Base-by-base conservation (phyloP, 257 asterid species). In the Scutellaria galericulata region DNA sequence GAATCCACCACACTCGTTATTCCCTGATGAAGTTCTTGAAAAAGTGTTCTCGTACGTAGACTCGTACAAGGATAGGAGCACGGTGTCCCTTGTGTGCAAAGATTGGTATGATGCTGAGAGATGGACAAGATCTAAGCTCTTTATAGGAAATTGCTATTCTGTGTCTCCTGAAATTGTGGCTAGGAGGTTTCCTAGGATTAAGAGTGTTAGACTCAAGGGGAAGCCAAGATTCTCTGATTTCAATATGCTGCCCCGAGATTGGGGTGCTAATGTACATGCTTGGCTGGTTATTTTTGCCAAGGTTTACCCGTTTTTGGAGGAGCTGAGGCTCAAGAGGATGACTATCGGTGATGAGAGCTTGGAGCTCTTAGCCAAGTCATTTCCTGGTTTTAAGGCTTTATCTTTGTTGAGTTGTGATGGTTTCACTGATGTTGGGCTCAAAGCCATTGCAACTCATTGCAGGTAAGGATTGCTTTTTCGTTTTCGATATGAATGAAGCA, bases 61-160 rank as follows among this genome's bases (percentile, higher is more conserved):
- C 42, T 83, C 85, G 14, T 89, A 75, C 76, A 84, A 83, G 72
- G 97, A 91, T 65, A 79, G 96, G 73, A 83, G 85, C 85, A 77
- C 97, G 24, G 84, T 88, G 62, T 88, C 97, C 47, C 87, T 88
- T 22, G 97, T 91, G 20, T 86, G 92, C 61, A 91, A 82, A 70
- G 92, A 88, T 61, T 91, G 97, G 97, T 91, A 88, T 71, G 83
- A 88, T 59, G 96, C 96, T 5, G 97, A 91, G 80, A 81, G 96
- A 13, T 88, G 96, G 97, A 85, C 90, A 7, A 82, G 97, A 74
- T 80, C 88, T n/a, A 90, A 86, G 80, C 70, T 90, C 13, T 90
- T 90, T 54, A 90, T 90, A 22, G 97, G 96, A 4, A 90, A 90
- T 75, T 87, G 97, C 78, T 90, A 90, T 77, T 83, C 96, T 3